phyloP scores from a whole-genome alignment of 768 basidiomycete species.

The Mycena polygramma region DNA sequence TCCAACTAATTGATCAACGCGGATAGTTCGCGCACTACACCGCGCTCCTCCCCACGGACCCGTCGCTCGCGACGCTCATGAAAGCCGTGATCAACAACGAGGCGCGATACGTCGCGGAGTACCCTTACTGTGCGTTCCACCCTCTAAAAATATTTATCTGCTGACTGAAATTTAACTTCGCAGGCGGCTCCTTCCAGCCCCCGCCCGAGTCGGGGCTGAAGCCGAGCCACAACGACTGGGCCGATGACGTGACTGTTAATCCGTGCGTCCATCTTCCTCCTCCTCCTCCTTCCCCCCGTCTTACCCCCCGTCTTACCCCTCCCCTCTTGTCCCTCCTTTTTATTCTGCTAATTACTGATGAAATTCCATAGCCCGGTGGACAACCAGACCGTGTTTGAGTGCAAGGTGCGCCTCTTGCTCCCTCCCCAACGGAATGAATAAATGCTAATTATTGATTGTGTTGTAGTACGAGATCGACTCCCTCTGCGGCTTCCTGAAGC shows the following conservation, averaged over 20 bases:
- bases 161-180: background rate
- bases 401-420: no score
- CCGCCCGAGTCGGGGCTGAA: slow-evolving; percentile 79
- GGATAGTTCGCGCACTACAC: slow-evolving; percentile 75
- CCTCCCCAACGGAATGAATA: no score
- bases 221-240: slow-evolving; percentile 77
- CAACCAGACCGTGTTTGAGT: slow-evolving; percentile 81
- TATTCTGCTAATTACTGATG: no score
- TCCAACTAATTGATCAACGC: no score
- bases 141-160: background rate
- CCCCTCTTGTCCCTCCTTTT: no score
- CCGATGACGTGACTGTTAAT: slow-evolving; percentile 76
- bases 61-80: slow-evolving; percentile 71
- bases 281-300: background rate
- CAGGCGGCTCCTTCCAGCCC: slow-evolving; percentile 82
- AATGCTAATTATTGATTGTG: no score
- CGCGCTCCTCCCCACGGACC: slow-evolving; percentile 67
- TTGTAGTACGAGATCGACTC: slow-evolving; percentile 90
- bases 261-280: slow-evolving; percentile 63
- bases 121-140: slow-evolving; percentile 72
- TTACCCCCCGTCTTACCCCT: background rate
- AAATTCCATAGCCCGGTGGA: slow-evolving; percentile 67
- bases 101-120: slow-evolving; percentile 76
- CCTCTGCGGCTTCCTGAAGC: slow-evolving; percentile 82
- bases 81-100: slow-evolving; percentile 90